These are phyloP conservation scores for Ceratocystis lukuohia DNA, from an alignment of 2,329 filamentous ascomycete species.

Conservation along the genomic window DNA sequence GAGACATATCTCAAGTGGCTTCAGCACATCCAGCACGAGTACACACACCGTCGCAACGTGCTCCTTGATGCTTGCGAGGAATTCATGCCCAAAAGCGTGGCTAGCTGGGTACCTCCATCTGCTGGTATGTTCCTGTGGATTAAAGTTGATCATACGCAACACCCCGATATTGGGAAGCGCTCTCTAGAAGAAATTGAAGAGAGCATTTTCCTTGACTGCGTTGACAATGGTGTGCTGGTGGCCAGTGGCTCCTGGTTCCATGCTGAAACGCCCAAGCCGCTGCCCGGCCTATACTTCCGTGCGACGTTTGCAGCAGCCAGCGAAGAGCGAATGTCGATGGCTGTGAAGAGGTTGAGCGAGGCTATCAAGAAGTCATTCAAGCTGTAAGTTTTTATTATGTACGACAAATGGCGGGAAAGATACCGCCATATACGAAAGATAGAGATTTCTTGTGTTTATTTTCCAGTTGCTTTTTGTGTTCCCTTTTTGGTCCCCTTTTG, in stretches of 20 bases:
- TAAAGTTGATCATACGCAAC: slow-evolving; percentile 49
- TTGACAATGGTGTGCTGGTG: slow-evolving; percentile 65
- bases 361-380: slow-evolving; percentile 51
- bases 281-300: slow-evolving; percentile 64
- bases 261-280: slow-evolving; percentile 50
- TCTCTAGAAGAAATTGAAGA: slow-evolving; percentile 61
- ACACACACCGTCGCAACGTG: slow-evolving; percentile 64
- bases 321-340: slow-evolving; percentile 54
- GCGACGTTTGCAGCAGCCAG: slow-evolving; percentile 78
- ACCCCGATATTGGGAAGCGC: slow-evolving; percentile 44
- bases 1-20: slow-evolving; percentile 81
- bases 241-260: slow-evolving; percentile 86
- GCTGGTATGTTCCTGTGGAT: slow-evolving; percentile 96
- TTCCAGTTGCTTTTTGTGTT: not conserved
- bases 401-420: not conserved
- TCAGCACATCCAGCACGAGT: slow-evolving; percentile 65
- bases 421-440: not conserved
- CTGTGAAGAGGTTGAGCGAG: slow-evolving; percentile 60
- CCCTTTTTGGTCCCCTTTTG: not conserved
- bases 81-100: slow-evolving; percentile 58
- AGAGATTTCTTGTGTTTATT: not conserved
- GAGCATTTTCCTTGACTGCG: slow-evolving; percentile 65
- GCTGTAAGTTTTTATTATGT: slow-evolving; percentile 21
- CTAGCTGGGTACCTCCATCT: slow-evolving; percentile 64
- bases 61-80: slow-evolving; percentile 70